Evolutionary conservation across 78 protist genomes (phyloP).

Genomic region (Planoprotostelium fungivorum): DNA sequence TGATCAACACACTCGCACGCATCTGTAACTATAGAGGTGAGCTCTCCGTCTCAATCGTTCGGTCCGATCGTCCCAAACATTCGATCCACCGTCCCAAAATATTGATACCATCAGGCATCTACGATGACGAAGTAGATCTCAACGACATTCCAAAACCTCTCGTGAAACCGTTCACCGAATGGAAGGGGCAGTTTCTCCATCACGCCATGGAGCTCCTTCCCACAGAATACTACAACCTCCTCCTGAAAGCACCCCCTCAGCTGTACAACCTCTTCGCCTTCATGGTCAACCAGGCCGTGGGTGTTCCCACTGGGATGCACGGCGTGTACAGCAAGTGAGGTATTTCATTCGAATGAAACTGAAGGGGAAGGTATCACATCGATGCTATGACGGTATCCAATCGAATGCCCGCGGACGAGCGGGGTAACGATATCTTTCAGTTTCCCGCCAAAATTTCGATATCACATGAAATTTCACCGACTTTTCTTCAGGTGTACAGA

Average conservation of each 20-base stretch:
- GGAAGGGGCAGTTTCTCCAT: background rate
- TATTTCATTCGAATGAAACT: background rate
- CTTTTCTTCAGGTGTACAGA: background rate
- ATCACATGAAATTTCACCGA: background rate
- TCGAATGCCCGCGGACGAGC: background rate
- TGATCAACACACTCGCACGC: conserved; percentile 40
- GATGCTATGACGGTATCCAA: conserved; percentile 42
- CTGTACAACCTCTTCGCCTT: conserved; percentile 5
- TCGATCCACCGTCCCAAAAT: too few species aligned
- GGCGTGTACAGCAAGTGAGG: conserved; percentile 28
- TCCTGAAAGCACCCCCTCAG: background rate
- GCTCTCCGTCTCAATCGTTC: too few species aligned
- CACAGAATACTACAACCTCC: background rate
- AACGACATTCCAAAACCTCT: background rate
- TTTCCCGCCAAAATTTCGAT: background rate
- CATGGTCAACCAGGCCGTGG: conserved; percentile 53
- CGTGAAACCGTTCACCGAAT: background rate
- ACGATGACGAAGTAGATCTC: background rate
- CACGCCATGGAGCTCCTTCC: background rate
- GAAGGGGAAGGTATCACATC: conserved; percentile 27
- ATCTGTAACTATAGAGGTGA: background rate
- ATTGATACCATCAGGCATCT: too few species aligned
- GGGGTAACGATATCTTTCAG: too few species aligned
- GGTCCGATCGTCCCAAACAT: too few species aligned
- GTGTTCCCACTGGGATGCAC: conserved; percentile 62